Percentiles rank a stretch among this genome's conserved stretches.
These are phyloP conservation scores for Penicillium verrucosum DNA, from an alignment of 2,329 filamentous ascomycete genomes.

Conservation along the genomic window DNA sequence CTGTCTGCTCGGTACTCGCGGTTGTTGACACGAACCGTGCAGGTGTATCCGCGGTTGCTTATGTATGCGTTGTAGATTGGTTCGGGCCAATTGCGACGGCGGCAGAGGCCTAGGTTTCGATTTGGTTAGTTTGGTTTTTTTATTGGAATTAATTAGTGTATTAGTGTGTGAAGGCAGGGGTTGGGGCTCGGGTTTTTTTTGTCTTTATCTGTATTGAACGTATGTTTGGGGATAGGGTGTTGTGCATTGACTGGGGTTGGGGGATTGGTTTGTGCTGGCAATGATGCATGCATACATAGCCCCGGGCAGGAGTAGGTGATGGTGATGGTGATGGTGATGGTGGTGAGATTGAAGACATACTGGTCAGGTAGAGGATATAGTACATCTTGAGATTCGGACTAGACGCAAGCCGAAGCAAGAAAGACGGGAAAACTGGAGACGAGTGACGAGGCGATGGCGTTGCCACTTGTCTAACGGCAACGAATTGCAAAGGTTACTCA, in stretches of 20 bases:
- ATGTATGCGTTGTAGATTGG: conserved; percentile 82
- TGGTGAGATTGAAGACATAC: conserved; percentile 53
- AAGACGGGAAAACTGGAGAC: not conserved
- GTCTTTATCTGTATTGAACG: not conserved
- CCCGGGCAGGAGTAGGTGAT: conserved; percentile 7
- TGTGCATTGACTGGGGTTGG: not conserved
- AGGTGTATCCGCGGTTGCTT: conserved; percentile 73
- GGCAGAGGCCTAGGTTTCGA: conserved; percentile 73
- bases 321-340: not conserved
- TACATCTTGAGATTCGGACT: conserved; percentile 36
- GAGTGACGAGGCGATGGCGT: not conserved
- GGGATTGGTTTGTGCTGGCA: not conserved
- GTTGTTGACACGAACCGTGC: conserved; percentile 91
- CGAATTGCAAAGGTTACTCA: conserved; percentile 10
- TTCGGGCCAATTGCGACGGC: conserved; percentile 88
- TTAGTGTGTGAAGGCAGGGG: not conserved
- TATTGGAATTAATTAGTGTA: not conserved
- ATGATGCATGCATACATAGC: conserved; percentile 13
- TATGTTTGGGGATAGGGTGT: not conserved
- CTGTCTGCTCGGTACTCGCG: conserved; percentile 92
- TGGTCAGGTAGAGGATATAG: conserved; percentile 65
- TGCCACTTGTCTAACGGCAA: not conserved
- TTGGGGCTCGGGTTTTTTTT: not conserved
- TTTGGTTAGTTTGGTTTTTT: conserved; percentile 12
- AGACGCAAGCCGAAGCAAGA: not conserved